These are phyloP conservation scores for Mortierella polycephala DNA, from an alignment of 371 early-diverging fungal species.

Conservation along the genomic window DNA sequence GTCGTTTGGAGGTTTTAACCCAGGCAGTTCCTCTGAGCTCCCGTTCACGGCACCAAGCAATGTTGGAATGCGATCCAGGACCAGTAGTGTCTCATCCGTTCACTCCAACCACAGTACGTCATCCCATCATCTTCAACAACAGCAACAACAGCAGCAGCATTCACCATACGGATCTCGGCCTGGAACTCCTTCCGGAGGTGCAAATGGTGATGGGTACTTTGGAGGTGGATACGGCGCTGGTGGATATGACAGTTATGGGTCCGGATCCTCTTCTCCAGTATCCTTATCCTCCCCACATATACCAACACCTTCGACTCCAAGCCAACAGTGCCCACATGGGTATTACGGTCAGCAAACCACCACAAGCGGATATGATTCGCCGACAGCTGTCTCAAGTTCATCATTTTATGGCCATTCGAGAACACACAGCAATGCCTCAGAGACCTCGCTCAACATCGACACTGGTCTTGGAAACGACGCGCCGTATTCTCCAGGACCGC, in stretches of 20 bases:
- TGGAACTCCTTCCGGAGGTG: constrained; percentile 25
- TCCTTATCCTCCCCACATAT: constrained; percentile 9
- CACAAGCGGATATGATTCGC: constrained; percentile 25
- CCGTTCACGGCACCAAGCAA: constrained; percentile 26
- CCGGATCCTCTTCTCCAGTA: constrained; percentile 27
- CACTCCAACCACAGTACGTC: constrained; percentile 34
- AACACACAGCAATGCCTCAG: constrained; percentile 31
- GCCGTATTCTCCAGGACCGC: background rate
- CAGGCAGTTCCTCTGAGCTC: constrained; percentile 35
- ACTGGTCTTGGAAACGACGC: background rate
- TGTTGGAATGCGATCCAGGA: constrained; percentile 29
- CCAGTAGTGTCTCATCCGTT: constrained; percentile 40
- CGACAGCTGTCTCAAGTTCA: constrained; percentile 22
- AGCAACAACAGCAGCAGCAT: constrained; percentile 14
- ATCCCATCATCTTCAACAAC: constrained; percentile 14
- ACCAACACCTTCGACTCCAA: constrained; percentile 20
- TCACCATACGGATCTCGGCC: constrained; percentile 35
- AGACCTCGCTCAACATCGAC: constrained; percentile 37
- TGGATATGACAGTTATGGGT: constrained; percentile 34
- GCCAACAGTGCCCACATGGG: constrained; percentile 21
- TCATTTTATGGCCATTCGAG: constrained; percentile 30
- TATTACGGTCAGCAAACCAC: constrained; percentile 2
- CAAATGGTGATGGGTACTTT: constrained; percentile 14
- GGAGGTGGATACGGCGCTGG: constrained; percentile 15
- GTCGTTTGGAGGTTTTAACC: constrained; percentile 46